These are phyloP conservation scores for Leccinum imitatum DNA, from an alignment of 768 basidiomycete genomes.

Conservation along the genomic window DNA sequence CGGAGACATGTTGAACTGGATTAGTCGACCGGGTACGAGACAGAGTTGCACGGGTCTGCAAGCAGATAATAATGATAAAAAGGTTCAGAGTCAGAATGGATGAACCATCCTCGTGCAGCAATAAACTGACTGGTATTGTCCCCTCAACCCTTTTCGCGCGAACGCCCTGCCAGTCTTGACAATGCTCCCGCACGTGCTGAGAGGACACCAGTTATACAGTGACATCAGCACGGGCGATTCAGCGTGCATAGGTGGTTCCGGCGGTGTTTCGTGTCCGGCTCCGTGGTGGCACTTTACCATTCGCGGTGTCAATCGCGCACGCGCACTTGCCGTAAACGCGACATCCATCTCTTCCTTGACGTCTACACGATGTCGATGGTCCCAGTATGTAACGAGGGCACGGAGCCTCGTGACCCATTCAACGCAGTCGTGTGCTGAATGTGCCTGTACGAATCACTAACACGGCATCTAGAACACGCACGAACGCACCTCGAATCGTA, in stretches of 20 bases:
- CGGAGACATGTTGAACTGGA: constrained; percentile 67
- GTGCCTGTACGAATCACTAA: constrained; percentile 43
- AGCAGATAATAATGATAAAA: not conserved
- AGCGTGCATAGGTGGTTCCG: constrained; percentile 53
- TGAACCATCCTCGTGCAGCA: not conserved
- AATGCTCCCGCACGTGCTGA: constrained; percentile 77
- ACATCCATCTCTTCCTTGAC: constrained; percentile 81
- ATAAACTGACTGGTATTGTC: constrained; percentile 71
- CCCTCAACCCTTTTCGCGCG: constrained; percentile 65
- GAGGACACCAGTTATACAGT: constrained; percentile 85
- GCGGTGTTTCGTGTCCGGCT: constrained; percentile 41
- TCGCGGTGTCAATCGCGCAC: constrained; percentile 61
- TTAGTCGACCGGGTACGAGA: constrained; percentile 71
- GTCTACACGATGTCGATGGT: constrained; percentile 68
- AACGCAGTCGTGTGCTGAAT: constrained; percentile 61
- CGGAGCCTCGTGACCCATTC: constrained; percentile 87
- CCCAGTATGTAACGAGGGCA: constrained; percentile 77
- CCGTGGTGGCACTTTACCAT: constrained; percentile 30
- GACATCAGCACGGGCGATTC: constrained; percentile 58
- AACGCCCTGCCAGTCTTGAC: constrained; percentile 72
- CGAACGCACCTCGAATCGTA: constrained; percentile 76
- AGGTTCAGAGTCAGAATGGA: not conserved
- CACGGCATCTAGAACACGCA: not conserved
- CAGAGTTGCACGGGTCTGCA: constrained; percentile 68
- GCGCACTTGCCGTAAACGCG: constrained; percentile 49